Conservation (phyloP, 495 filamentous ascomycete genomes). For the Penicillium tannophilum region DNA sequence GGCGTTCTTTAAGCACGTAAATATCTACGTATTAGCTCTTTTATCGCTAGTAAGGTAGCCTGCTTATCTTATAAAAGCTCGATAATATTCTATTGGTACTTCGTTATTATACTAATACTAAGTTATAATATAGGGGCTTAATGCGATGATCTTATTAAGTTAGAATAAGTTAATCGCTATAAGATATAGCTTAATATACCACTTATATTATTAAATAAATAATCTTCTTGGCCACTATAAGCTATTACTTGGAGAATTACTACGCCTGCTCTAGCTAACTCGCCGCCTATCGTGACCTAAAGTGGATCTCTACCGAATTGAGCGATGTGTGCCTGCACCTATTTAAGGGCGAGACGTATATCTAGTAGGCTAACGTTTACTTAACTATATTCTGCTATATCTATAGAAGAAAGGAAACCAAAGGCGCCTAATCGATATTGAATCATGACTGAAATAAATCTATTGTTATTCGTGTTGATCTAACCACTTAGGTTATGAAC, state of each 20-base stretch:
- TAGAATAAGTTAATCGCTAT: not conserved
- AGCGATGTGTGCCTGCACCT: slow-evolving; percentile 52
- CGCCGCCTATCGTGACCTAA: slow-evolving; percentile 39
- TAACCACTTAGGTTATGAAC: slow-evolving; percentile 11
- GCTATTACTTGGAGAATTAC: slow-evolving; percentile 56
- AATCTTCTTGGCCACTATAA: slow-evolving; percentile 43
- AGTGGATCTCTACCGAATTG: slow-evolving; percentile 45
- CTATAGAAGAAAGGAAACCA: slow-evolving; percentile 17
- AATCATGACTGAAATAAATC: slow-evolving; percentile 16
- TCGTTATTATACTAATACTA: slow-evolving; percentile 53
- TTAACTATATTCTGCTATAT: slow-evolving; percentile 7
- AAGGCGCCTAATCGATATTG: slow-evolving; percentile 21
- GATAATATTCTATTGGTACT: slow-evolving; percentile 54
- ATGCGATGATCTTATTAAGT: slow-evolving; percentile 43
- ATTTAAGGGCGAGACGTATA: slow-evolving; percentile 59
- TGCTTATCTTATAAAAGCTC: slow-evolving; percentile 53
- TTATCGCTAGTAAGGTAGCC: slow-evolving; percentile 46
- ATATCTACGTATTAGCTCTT: slow-evolving; percentile 31
- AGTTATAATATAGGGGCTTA: slow-evolving; percentile 52
- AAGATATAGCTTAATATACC: not conserved
- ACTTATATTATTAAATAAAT: slow-evolving; percentile 27
- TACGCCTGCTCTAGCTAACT: slow-evolving; percentile 48
- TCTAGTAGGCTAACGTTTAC: slow-evolving; percentile 57
- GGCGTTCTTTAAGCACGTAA: slow-evolving; percentile 55
- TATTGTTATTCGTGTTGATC: slow-evolving; percentile 14